These are phyloP conservation scores for Colletotrichum euphorbiae DNA, from an alignment of 2,329 filamentous ascomycete species.

Conservation along the genomic window DNA sequence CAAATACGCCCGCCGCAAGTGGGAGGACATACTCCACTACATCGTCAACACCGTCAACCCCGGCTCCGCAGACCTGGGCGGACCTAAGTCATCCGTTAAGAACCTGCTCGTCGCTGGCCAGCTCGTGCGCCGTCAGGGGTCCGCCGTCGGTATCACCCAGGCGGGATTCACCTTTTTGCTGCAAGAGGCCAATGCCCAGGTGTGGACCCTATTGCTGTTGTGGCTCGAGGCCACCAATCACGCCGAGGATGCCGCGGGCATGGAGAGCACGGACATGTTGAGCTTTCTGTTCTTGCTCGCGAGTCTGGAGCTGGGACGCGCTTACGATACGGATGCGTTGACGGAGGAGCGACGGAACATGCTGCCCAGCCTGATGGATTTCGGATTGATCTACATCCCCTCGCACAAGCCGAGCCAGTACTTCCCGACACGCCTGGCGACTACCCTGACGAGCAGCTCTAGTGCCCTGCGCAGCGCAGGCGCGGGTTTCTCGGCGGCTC, in stretches of 20 bases:
- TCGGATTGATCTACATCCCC: constrained; percentile 87
- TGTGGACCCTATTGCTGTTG: constrained; percentile 93
- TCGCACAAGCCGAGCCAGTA: constrained; percentile 69
- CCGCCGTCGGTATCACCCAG: constrained; percentile 81
- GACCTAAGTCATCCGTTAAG: constrained; percentile 83
- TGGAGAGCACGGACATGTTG: constrained; percentile 93
- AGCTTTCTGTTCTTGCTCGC: constrained; percentile 97
- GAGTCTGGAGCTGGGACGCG: constrained; percentile 89
- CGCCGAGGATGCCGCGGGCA: constrained; percentile 66
- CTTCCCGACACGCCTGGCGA: constrained; percentile 94
- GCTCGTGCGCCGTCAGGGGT: constrained; percentile 73
- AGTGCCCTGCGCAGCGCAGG: constrained; percentile 77
- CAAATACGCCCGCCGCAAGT: constrained; percentile 85
- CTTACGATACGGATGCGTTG: constrained; percentile 88
- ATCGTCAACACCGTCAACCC: constrained; percentile 81
- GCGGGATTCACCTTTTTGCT: constrained; percentile 94
- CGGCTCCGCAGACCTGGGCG: constrained; percentile 54
- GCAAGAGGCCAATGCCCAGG: constrained; percentile 95
- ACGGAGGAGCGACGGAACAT: constrained; percentile 86
- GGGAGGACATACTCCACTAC: constrained; percentile 96
- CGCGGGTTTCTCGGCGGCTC: constrained; percentile 75
- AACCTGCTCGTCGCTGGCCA: constrained; percentile 83
- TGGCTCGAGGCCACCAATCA: constrained; percentile 88
- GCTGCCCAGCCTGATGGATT: constrained; percentile 90
- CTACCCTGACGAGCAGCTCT: constrained; percentile 83